phyloP scores from a whole-genome alignment of 176 grass and related monocot species.

The Aegilops tauschii region DNA sequence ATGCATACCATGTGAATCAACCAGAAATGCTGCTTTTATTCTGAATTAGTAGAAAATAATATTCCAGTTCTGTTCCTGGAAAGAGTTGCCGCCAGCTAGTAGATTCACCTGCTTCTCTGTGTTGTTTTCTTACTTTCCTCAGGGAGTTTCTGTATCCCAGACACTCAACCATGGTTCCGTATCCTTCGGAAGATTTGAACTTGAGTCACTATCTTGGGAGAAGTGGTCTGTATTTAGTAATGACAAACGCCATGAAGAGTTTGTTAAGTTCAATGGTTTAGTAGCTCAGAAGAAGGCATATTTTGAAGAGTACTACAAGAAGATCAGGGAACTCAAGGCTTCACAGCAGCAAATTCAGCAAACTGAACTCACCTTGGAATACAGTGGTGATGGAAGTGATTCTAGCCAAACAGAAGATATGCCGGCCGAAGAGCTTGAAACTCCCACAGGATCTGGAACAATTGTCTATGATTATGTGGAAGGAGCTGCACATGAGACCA shows the following conservation, averaged over 20 bases:
- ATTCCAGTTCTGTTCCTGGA: background rate
- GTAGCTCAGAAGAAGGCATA: slow-evolving; percentile 97
- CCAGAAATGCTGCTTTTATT: background rate
- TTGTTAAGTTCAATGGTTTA: slow-evolving; percentile 95
- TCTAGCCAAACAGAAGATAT: slow-evolving; percentile 81
- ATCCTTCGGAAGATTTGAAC: slow-evolving; percentile 90
- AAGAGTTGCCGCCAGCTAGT: background rate
- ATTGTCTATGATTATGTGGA: slow-evolving; percentile 25
- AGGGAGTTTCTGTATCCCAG: slow-evolving; percentile 78
- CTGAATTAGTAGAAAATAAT: background rate
- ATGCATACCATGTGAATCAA: background rate
- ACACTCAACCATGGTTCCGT: slow-evolving; percentile 91
- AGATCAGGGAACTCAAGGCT: slow-evolving; percentile 80
- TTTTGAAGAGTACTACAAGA: slow-evolving; percentile 97
- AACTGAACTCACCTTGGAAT: slow-evolving; percentile 86
- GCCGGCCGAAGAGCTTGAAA: slow-evolving; percentile 43
- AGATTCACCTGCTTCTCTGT: slow-evolving; percentile 27
- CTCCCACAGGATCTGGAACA: slow-evolving; percentile 38
- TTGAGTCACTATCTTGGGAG: slow-evolving; percentile 93
- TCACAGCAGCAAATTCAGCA: slow-evolving; percentile 78
- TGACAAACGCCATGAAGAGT: slow-evolving; percentile 86
- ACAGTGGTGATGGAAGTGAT: slow-evolving; percentile 83
- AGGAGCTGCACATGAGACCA: slow-evolving; percentile 24
- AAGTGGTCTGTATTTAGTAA: slow-evolving; percentile 94
- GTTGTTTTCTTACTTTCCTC: slow-evolving; percentile 18